Percentiles rank a stretch among this genome's conserved stretches.
Conservation (phyloP, 1,284 basidiomycete genomes). For the Erythrobasidium hasegawianum region DNA sequence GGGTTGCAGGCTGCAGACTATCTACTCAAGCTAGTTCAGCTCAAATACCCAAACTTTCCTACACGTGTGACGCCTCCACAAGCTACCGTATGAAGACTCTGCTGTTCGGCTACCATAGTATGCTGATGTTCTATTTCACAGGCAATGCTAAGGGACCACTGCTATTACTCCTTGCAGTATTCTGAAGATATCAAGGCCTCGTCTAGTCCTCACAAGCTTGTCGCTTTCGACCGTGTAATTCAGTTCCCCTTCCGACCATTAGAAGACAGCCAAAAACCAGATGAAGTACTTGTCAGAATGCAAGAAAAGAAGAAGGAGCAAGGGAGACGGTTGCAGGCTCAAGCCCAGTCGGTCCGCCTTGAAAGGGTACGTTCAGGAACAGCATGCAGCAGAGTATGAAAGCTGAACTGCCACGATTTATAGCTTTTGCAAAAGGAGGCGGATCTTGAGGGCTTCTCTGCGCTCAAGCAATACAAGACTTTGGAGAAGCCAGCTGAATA, state of each 20-base stretch:
- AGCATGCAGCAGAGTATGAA: too few species aligned
- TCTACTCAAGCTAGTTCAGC: constrained; percentile 82
- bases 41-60: constrained; percentile 90
- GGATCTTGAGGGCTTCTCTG: constrained; percentile 69
- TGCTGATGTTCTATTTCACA: constrained; percentile 47
- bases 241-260: constrained; percentile 78
- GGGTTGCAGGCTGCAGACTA: constrained; percentile 85
- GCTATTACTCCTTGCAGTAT: constrained; percentile 80
- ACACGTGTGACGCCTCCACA: constrained; percentile 56
- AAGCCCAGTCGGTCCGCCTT: constrained; percentile 77
- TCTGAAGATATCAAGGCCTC: constrained; percentile 62
- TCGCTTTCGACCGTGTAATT: constrained; percentile 66
- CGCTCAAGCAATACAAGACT: constrained; percentile 62
- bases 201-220: constrained; percentile 61
- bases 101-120: not conserved
- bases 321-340: constrained; percentile 81
- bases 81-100: constrained; percentile 52
- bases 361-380: constrained; percentile 67
- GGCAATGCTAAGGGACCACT: constrained; percentile 87
- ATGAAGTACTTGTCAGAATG: constrained; percentile 76
- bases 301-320: constrained; percentile 79
- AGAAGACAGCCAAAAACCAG: constrained; percentile 74
- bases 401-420: too few species aligned
- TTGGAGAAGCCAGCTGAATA: constrained; percentile 73
- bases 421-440: constrained; percentile 73